A percentile compares a stretch with the other conserved stretches of the same genome.
Evolutionary conservation across 441 rosid genomes (phyloP).

Genomic region (Gossypium trilobum): DNA sequence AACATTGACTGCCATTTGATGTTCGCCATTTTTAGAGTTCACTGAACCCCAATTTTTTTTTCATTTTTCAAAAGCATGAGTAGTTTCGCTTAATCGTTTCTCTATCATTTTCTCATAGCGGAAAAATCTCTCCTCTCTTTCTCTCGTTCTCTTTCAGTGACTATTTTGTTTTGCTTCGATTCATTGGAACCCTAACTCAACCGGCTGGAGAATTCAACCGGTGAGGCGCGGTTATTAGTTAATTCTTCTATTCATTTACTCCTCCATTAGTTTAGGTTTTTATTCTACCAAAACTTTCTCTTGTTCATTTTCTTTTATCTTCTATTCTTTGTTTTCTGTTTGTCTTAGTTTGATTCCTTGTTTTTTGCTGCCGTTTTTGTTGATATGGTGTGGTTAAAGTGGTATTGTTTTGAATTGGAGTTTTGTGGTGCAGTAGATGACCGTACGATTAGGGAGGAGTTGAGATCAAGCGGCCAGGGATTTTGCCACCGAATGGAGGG

Average conservation of each 20-base stretch:
- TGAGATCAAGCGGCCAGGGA: slow-evolving; percentile 56
- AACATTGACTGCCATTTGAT: slow-evolving; percentile 27
- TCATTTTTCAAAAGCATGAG: slow-evolving; percentile 17
- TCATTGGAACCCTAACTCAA: slow-evolving; percentile 54
- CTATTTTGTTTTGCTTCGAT: slow-evolving; percentile 16
- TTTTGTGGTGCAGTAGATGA: slow-evolving; percentile 42
- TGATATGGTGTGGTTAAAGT: slow-evolving; percentile 13
- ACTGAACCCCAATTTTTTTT: slow-evolving; percentile 17
- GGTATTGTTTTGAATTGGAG: slow-evolving; percentile 7
- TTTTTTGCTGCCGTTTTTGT: background rate
- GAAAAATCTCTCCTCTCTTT: background rate
- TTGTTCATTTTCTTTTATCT: background rate
- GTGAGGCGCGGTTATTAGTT: slow-evolving; percentile 14
- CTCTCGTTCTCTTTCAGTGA: background rate
- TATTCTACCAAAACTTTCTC: background rate
- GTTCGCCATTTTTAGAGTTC: slow-evolving; percentile 3
- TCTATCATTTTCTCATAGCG: slow-evolving; percentile 16
- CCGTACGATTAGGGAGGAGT: slow-evolving; percentile 45
- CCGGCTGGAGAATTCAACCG: slow-evolving; percentile 34
- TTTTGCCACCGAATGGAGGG: slow-evolving; percentile 98
- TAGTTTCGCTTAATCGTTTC: background rate
- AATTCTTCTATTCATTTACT: slow-evolving; percentile 11
- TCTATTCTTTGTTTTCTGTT: background rate
- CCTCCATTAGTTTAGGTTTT: background rate
- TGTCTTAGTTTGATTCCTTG: background rate